Base-by-base conservation (phyloP, 345 rosid species). In the Camelina laxa region DNA sequence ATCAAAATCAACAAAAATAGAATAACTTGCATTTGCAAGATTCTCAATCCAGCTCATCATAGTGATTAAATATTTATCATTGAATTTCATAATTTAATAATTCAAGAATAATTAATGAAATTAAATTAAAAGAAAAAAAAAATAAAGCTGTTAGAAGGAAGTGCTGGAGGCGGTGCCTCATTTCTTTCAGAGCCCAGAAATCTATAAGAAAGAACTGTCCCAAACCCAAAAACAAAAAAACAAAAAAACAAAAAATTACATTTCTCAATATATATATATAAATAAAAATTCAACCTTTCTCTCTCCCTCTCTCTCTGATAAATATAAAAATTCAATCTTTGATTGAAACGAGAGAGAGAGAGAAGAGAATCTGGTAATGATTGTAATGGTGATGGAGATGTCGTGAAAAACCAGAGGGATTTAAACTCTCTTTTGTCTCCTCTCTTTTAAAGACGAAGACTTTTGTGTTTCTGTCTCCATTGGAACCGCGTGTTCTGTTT, bases 181-280 rank as follows among this genome's bases (percentile, higher is more conserved):
- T 64, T 77, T 77, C 20, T 65, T 72, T 72, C 69, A 78, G 69
- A 72, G 77, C 73, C 70, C 81, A 72, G 73, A 72, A 72, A 66
- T 72, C 73, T 60, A 78, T 72, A 72, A 72, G 64, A 78, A 72
- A 72, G 64, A 78, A 65, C 11, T 59, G 69, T 78, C 68, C 2
- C 67, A 64, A n/a, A n/a, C n/a, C n/a, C n/a, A n/a, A n/a, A n/a
- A n/a, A 64, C 50, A 8, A 48, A 31, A 53, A 72, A 55, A 44
- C 9, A 17, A 7, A 9, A 21, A 21, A 0, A 9, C 13, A 22
- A 56, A 60, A 31, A 61, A 0, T 21, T 4, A 7, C 42, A 4
- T 56, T 65, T 64, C 22, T 21, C 36, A 22, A 14, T 1, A 22
- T 31, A 39, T 15, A 27, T n/a, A 33, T 33, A 33, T 7, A 31